Percentiles rank a stretch among this genome's conserved stretches.
phyloP scores from a whole-genome alignment of 352 stramenopile genomes.

The Pythium oligandrum region DNA sequence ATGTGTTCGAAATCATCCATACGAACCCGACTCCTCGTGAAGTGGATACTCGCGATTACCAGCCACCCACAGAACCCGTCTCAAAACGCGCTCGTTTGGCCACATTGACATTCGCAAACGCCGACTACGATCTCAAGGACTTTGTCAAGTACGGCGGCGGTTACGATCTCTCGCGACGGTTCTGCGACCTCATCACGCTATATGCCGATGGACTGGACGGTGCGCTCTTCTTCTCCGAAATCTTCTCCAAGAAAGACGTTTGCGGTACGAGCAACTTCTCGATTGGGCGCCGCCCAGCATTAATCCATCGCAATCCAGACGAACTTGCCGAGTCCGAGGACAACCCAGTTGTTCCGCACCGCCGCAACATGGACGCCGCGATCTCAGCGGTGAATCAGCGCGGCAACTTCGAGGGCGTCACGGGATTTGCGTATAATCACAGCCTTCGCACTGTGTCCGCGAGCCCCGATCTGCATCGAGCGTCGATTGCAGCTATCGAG shows the following conservation, averaged over 20 bases:
- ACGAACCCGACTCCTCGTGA: neutral
- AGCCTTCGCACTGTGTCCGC: constrained; percentile 1
- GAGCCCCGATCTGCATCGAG: no score
- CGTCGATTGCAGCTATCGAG: constrained; percentile 10
- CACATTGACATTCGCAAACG: constrained; percentile 14
- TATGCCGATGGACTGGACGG: constrained; percentile 37
- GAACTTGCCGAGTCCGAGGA: neutral
- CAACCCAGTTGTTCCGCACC: neutral
- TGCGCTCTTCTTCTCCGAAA: constrained; percentile 41
- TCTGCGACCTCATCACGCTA: constrained; percentile 37
- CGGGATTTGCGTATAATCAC: constrained; percentile 51
- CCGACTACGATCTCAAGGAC: constrained; percentile 13
- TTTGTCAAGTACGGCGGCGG: constrained; percentile 13
- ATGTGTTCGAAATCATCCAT: constrained; percentile 15
- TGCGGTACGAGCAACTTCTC: constrained; percentile 24
- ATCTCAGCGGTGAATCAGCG: constrained; percentile 52
- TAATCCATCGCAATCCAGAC: constrained; percentile 16
- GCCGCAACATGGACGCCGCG: constrained; percentile 32
- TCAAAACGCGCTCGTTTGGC: constrained; percentile 1
- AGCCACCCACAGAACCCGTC: neutral
- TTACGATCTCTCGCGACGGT: constrained; percentile 16
- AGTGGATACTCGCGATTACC: neutral
- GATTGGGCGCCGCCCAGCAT: constrained; percentile 17
- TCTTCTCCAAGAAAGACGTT: constrained; percentile 15
- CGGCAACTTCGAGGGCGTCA: constrained; percentile 45